phyloP scores from a whole-genome alignment of 1,139 yeast genomes.

The Zygosaccharomyces pseudobailii region DNA sequence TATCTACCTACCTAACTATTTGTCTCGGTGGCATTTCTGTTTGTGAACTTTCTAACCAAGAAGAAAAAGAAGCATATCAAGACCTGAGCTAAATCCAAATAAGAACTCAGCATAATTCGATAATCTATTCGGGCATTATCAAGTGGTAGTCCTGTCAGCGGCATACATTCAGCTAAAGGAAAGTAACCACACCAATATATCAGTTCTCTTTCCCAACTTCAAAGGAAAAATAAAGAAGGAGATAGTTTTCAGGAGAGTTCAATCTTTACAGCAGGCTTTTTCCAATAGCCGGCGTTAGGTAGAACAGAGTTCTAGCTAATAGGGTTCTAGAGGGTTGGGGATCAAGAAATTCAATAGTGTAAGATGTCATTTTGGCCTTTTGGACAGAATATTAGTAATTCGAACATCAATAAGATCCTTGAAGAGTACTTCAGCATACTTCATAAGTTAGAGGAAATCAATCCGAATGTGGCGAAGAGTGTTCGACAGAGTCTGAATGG shows the following conservation, averaged over 20 bases:
- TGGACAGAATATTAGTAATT: constrained; percentile 38
- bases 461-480: constrained; percentile 14
- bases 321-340: not conserved
- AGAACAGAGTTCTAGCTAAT: not conserved
- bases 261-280: not conserved
- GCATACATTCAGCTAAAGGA: not conserved
- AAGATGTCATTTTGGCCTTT: constrained; percentile 47
- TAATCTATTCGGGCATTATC: not conserved
- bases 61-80: not conserved
- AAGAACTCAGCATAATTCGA: not conserved
- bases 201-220: not conserved
- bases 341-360: not conserved
- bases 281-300: not conserved
- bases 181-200: not conserved
- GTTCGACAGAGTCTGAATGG: constrained; percentile 11
- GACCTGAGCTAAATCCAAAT: not conserved
- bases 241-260: not conserved
- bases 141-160: not conserved
- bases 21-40: not conserved
- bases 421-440: constrained; percentile 35
- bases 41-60: not conserved
- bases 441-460: constrained; percentile 21
- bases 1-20: not conserved
- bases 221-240: not conserved
- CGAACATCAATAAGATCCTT: constrained; percentile 36